These are phyloP conservation scores for Vitis labrusca DNA, from an alignment of 164 flowering plant genomes.

Conservation along the genomic window DNA sequence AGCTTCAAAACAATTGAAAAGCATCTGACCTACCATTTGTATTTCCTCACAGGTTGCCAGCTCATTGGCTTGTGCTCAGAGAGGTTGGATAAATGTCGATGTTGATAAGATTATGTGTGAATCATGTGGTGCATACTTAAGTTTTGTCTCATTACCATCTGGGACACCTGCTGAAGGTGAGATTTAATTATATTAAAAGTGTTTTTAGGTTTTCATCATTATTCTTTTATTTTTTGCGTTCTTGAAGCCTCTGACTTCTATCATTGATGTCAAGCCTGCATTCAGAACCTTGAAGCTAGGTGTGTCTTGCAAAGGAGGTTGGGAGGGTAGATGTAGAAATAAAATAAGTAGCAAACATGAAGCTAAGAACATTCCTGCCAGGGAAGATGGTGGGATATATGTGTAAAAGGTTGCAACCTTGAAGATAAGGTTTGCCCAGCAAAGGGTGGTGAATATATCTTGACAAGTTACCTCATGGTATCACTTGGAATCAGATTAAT, in stretches of 20 bases:
- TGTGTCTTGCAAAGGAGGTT: not conserved
- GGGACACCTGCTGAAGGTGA: slow-evolving; percentile 71
- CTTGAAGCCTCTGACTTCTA: not conserved
- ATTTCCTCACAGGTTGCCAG: slow-evolving; percentile 59
- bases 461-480: too few relatives aligned
- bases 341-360: too few relatives aligned
- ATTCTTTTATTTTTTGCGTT: not conserved
- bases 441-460: too few relatives aligned
- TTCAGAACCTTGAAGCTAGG: slow-evolving; percentile 2
- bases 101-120: slow-evolving; percentile 81
- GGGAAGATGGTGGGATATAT: not conserved
- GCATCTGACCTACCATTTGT: not conserved
- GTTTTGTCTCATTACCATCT: slow-evolving; percentile 42
- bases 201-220: too few relatives aligned
- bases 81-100: slow-evolving; percentile 87
- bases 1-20: not conserved
- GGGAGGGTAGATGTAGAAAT: too few relatives aligned
- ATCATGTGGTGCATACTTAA: slow-evolving; percentile 69
- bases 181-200: not conserved
- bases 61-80: slow-evolving; percentile 90
- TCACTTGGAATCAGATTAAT: too few relatives aligned
- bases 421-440: too few relatives aligned
- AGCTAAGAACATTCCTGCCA: too few relatives aligned
- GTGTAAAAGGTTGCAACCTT: not conserved
- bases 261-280: not conserved